These are phyloP conservation scores for Tulasnella sp. DNA, from an alignment of 768 basidiomycete species.

Conservation along the genomic window DNA sequence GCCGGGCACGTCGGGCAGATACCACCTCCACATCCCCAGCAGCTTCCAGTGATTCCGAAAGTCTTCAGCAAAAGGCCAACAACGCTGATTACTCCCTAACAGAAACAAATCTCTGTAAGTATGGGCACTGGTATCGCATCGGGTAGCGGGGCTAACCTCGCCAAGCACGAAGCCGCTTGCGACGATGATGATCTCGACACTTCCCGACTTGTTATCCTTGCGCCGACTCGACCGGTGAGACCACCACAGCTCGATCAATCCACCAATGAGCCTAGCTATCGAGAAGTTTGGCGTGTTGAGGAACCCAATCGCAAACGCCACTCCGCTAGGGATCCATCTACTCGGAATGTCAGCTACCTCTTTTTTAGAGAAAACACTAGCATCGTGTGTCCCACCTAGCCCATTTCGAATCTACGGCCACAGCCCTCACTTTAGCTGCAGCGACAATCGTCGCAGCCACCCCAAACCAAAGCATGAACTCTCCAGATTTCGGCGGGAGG, in stretches of 20 bases:
- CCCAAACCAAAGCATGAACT: constrained; percentile 75
- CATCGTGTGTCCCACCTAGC: constrained; percentile 32
- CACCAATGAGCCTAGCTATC: constrained; percentile 81
- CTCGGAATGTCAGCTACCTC: neutral
- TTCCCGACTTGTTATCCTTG: constrained; percentile 22
- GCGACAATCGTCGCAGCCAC: constrained; percentile 57
- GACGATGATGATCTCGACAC: constrained; percentile 70
- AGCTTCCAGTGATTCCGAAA: constrained; percentile 63
- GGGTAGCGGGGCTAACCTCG: constrained; percentile 30
- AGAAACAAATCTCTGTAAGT: neutral
- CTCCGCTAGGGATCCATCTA: constrained; percentile 76
- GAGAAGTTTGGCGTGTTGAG: constrained; percentile 94
- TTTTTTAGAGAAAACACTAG: neutral
- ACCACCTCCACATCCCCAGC: constrained; percentile 57
- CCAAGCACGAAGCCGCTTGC: constrained; percentile 95
- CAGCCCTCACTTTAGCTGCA: constrained; percentile 49
- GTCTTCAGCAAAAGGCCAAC: constrained; percentile 63
- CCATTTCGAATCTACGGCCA: constrained; percentile 37
- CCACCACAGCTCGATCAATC: constrained; percentile 52
- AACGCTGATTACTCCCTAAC: constrained; percentile 69
- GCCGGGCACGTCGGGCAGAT: constrained; percentile 12
- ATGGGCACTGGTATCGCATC: neutral
- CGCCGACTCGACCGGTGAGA: constrained; percentile 33
- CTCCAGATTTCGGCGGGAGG: constrained; percentile 60
- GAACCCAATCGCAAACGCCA: constrained; percentile 93